A percentile compares a stretch with the other conserved stretches of the same genome.
phyloP scores from a whole-genome alignment of 2,329 filamentous ascomycete species.

The Lasiodiplodia sp. region DNA sequence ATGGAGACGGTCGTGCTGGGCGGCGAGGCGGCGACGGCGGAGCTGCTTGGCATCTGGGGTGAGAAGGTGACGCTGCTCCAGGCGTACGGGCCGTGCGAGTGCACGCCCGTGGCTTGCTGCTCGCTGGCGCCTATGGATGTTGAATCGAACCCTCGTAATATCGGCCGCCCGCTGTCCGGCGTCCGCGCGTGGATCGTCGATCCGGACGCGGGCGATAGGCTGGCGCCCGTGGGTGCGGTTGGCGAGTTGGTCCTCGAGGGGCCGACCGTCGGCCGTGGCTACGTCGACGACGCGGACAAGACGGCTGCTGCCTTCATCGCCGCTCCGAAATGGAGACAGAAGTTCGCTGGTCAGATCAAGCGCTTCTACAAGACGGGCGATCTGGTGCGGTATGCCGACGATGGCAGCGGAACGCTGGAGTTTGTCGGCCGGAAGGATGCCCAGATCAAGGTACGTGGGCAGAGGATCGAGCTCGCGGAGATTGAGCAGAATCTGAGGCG shows the following conservation, averaged over 20 bases:
- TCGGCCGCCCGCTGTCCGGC: not conserved
- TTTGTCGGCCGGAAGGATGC: slow-evolving; percentile 46
- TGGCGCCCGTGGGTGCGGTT: slow-evolving; percentile 44
- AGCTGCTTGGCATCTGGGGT: slow-evolving; percentile 32
- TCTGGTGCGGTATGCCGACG: slow-evolving; percentile 39
- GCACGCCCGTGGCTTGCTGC: slow-evolving; percentile 33
- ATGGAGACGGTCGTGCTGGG: slow-evolving; percentile 44
- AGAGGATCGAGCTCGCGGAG: slow-evolving; percentile 16
- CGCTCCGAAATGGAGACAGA: slow-evolving; percentile 1
- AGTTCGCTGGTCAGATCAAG: not conserved
- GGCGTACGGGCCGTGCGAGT: not conserved
- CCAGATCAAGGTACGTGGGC: slow-evolving; percentile 5
- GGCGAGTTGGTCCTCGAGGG: slow-evolving; percentile 46
- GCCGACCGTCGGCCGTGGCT: slow-evolving; percentile 44
- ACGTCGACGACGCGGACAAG: slow-evolving; percentile 43
- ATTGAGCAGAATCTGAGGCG: slow-evolving; percentile 36
- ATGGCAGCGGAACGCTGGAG: slow-evolving; percentile 43
- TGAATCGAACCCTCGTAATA: not conserved
- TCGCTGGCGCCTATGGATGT: not conserved
- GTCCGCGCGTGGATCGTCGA: slow-evolving; percentile 39
- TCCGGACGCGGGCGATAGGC: slow-evolving; percentile 36
- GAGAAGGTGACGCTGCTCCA: not conserved
- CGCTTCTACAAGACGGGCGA: slow-evolving; percentile 16
- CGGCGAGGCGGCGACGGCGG: slow-evolving; percentile 41
- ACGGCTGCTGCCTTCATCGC: slow-evolving; percentile 43